Evolutionary conservation across 2,329 filamentous ascomycete genomes (phyloP).

Genomic region (Alternaria hordeiaustralica): DNA sequence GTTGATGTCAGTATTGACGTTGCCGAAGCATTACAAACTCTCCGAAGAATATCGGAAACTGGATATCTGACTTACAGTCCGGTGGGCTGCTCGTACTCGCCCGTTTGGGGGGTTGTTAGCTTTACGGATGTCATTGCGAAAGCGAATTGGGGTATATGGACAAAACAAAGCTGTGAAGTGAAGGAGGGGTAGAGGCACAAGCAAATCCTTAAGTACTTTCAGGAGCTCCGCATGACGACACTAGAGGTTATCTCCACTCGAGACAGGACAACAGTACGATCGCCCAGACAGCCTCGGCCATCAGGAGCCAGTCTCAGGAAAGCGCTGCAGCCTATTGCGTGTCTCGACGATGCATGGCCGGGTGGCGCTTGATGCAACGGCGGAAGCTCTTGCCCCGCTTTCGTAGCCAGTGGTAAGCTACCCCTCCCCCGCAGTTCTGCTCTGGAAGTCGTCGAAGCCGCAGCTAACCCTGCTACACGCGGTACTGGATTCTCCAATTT

Average conservation of each 20-base stretch:
- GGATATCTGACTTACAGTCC: conserved; percentile 55
- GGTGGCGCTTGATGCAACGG: conserved; percentile 32
- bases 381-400: conserved; percentile 38
- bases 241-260: conserved; percentile 29
- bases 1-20: conserved; percentile 21
- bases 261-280: conserved; percentile 18
- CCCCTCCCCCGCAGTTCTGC: conserved; percentile 43
- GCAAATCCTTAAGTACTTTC: conserved; percentile 39
- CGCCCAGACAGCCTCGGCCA: conserved; percentile 39
- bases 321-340: conserved; percentile 29
- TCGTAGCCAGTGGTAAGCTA: conserved; percentile 33
- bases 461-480: conserved; percentile 20
- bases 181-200: conserved; percentile 30
- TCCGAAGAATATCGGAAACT: conserved; percentile 7
- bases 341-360: conserved; percentile 11
- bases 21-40: conserved; percentile 1
- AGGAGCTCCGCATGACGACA: conserved; percentile 28
- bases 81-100: conserved; percentile 62
- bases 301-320: conserved; percentile 36
- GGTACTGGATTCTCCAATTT: conserved; percentile 16
- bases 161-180: conserved; percentile 23
- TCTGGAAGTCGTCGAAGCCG: conserved; percentile 18
- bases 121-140: conserved; percentile 56
- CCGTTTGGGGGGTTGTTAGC: conserved; percentile 72
- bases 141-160: conserved; percentile 38